A percentile compares a stretch with the other conserved stretches of the same genome.
phyloP scores from a whole-genome alignment of 2,329 filamentous ascomycete genomes.

The Fulvia fulva region DNA sequence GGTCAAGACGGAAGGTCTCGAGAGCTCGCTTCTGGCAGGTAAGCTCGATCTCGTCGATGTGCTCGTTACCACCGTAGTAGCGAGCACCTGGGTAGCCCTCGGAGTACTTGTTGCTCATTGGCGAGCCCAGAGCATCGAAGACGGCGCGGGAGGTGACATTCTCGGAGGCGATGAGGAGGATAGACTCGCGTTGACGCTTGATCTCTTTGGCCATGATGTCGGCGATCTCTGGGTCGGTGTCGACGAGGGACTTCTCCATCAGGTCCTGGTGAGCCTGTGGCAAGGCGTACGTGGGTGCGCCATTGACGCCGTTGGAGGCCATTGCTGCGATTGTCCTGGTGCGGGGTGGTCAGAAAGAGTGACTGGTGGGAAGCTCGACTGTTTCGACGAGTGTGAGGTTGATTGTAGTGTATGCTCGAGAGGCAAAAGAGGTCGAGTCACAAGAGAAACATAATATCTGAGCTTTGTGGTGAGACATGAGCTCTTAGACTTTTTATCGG shows the following conservation, averaged over 20 bases:
- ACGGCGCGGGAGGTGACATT: constrained; percentile 98
- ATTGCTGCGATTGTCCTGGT: constrained; percentile 9
- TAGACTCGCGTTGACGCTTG: constrained; percentile 95
- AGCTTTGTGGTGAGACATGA: not conserved
- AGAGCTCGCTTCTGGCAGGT: constrained; percentile 94
- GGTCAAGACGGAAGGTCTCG: constrained; percentile 80
- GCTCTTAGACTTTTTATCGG: not conserved
- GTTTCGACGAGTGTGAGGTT: not conserved
- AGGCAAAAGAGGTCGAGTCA: not conserved
- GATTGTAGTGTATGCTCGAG: not conserved
- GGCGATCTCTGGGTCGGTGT: constrained; percentile 90
- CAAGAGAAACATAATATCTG: not conserved
- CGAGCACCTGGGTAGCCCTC: constrained; percentile 97
- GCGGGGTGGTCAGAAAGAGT: not conserved
- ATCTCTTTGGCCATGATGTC: constrained; percentile 96
- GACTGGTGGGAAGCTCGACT: not conserved
- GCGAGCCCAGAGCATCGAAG: constrained; percentile 91
- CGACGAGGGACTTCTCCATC: constrained; percentile 90
- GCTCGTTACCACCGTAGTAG: constrained; percentile 99
- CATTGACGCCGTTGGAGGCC: constrained; percentile 27
- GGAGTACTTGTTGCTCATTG: constrained; percentile 96
- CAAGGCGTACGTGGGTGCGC: constrained; percentile 55
- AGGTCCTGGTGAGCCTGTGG: constrained; percentile 67
- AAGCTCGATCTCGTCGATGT: constrained; percentile 93
- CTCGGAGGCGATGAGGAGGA: constrained; percentile 97